phyloP scores from a whole-genome alignment of 805 yeast genomes.

The Hagleromyces aurorensis region DNA sequence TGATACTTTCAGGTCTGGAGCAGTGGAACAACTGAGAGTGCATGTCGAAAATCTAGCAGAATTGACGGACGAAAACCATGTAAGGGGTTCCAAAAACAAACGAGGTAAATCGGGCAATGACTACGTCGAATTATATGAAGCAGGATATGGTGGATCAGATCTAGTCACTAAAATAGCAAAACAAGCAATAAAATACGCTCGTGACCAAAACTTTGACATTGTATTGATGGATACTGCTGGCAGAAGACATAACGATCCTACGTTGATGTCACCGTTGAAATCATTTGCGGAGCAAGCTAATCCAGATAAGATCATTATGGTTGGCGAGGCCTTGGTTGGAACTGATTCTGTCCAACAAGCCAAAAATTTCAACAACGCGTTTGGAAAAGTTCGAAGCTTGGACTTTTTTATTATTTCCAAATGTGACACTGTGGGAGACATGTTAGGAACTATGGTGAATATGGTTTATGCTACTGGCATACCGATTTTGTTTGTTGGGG shows the following conservation, averaged over 20 bases:
- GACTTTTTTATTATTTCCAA: conserved; percentile 91
- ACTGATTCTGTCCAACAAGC: conserved; percentile 97
- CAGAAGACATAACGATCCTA: conserved; percentile 89
- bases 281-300: conserved; percentile 92
- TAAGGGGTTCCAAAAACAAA: conserved; percentile 30
- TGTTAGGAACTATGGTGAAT: conserved; percentile 94
- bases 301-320: conserved; percentile 96
- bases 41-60: conserved; percentile 80
- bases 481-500: conserved; percentile 91
- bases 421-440: conserved; percentile 95
- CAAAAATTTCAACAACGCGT: conserved; percentile 83
- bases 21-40: conserved; percentile 93
- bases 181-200: conserved; percentile 78
- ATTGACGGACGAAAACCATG: conserved; percentile 43
- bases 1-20: conserved; percentile 96
- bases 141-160: conserved; percentile 96
- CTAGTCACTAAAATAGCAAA: conserved; percentile 88
- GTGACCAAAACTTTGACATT: conserved; percentile 63
- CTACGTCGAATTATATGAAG: conserved; percentile 70
- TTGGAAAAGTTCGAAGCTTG: conserved; percentile 70
- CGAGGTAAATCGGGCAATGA: conserved; percentile 36
- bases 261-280: conserved; percentile 90
- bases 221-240: conserved; percentile 97
- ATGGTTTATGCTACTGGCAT: conserved; percentile 95
- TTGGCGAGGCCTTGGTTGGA: conserved; percentile 96